Evolutionary conservation across 257 asterid species (phyloP).

Genomic region (Ballota nigra): DNA sequence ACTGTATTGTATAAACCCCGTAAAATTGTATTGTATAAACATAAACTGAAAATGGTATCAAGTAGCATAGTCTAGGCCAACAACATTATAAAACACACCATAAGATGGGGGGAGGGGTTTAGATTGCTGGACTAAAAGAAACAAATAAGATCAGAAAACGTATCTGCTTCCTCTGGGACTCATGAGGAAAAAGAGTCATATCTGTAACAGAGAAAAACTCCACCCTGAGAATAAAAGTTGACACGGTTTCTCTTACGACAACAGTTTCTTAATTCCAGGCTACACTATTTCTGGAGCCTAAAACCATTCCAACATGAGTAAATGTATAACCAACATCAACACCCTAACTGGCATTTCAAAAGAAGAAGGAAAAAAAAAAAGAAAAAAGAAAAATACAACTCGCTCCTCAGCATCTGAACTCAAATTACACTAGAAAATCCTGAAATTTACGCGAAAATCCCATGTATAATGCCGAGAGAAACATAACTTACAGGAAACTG

Average conservation of each 20-base stretch:
- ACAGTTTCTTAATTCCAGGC: conserved; percentile 28
- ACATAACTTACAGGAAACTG: conserved; percentile 28
- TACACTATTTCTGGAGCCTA: conserved; percentile 52
- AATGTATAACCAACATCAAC: conserved; percentile 25
- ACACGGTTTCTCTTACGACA: conserved; percentile 36
- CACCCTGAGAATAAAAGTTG: conserved; percentile 17
- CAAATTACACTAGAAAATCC: conserved; percentile 33
- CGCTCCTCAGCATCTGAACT: conserved; percentile 24
- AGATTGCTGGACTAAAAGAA: background rate
- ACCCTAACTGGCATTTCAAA: conserved; percentile 20
- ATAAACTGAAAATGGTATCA: background rate
- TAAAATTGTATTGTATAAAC: background rate
- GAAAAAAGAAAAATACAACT: conserved; percentile 9
- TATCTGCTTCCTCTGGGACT: background rate
- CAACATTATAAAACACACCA: background rate
- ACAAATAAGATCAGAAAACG: background rate
- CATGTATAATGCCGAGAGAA: conserved; percentile 1
- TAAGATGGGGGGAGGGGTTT: background rate
- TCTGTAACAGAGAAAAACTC: conserved; percentile 9
- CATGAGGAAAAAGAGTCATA: conserved; percentile 7
- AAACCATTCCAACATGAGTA: conserved; percentile 22
- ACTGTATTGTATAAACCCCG: background rate
- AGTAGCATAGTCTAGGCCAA: background rate
- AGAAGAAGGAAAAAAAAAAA: background rate
- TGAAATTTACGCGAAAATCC: conserved; percentile 1